Conservation (phyloP, 345 rosid genomes). For the Syzygium grande region DNA sequence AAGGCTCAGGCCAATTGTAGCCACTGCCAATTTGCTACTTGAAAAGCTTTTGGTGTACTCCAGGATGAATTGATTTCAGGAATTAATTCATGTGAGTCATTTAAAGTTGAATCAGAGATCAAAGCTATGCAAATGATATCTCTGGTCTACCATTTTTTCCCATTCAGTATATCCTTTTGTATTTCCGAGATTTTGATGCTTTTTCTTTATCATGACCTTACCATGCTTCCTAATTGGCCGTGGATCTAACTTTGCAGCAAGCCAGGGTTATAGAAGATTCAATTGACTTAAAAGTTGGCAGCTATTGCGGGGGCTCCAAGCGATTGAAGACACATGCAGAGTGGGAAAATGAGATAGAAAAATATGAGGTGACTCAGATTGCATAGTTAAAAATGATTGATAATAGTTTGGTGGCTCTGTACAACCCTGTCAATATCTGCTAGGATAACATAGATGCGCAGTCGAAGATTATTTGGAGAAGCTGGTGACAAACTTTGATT, state of each 20-base stretch:
- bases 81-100: neutral
- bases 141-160: neutral
- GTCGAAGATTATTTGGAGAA: neutral
- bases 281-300: slow-evolving; percentile 60
- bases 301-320: slow-evolving; percentile 49
- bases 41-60: neutral
- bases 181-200: neutral
- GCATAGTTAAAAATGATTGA: neutral
- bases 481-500: neutral
- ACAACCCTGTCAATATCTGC: neutral
- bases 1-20: neutral
- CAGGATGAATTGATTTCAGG: neutral
- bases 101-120: neutral
- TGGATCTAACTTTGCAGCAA: slow-evolving; percentile 44
- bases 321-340: slow-evolving; percentile 41
- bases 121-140: neutral
- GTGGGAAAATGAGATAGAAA: slow-evolving; percentile 72
- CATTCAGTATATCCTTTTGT: neutral
- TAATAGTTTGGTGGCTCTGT: neutral
- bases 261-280: slow-evolving; percentile 73
- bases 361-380: slow-evolving; percentile 53
- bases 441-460: neutral
- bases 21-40: neutral
- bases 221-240: neutral
- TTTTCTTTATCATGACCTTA: neutral